Evolutionary conservation across 2,329 filamentous ascomycete genomes (phyloP).

Genomic region (Chrysoporthe cubensis): DNA sequence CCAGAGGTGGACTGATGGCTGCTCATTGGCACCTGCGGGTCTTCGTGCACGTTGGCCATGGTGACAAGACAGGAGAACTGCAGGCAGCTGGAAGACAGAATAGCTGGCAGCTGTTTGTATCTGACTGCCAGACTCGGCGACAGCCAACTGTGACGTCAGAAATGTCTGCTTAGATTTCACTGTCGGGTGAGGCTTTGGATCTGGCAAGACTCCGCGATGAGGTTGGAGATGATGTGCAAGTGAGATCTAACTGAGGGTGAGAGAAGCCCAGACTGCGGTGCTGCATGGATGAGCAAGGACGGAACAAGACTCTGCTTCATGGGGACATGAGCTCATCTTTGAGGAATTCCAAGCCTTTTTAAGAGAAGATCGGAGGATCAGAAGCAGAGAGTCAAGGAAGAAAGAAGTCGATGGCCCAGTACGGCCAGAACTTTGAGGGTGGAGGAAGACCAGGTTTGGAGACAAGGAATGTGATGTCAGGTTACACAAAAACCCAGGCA

Average conservation of each 20-base stretch:
- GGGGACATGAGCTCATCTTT: neutral
- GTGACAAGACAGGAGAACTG: neutral
- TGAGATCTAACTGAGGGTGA: neutral
- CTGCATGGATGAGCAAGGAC: neutral
- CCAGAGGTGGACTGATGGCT: conserved; percentile 20
- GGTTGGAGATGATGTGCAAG: neutral
- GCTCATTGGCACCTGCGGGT: conserved; percentile 12
- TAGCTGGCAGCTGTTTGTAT: neutral
- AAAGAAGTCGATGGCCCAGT: neutral
- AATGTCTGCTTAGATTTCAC: neutral
- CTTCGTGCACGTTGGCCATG: conserved; percentile 10
- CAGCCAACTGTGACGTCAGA: neutral
- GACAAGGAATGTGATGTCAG: neutral
- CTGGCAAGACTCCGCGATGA: neutral
- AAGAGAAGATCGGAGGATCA: neutral
- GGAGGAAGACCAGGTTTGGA: neutral
- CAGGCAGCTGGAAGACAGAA: neutral
- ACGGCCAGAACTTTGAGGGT: neutral
- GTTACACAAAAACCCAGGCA: neutral
- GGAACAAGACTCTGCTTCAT: neutral
- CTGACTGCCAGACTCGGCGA: neutral
- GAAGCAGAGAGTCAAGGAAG: neutral
- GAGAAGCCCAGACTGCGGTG: conserved; percentile 1
- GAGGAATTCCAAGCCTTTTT: neutral
- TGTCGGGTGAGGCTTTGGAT: neutral